These are phyloP conservation scores for Talaromyces pinophilus DNA, from an alignment of 2,329 filamentous ascomycete species.

Conservation along the genomic window DNA sequence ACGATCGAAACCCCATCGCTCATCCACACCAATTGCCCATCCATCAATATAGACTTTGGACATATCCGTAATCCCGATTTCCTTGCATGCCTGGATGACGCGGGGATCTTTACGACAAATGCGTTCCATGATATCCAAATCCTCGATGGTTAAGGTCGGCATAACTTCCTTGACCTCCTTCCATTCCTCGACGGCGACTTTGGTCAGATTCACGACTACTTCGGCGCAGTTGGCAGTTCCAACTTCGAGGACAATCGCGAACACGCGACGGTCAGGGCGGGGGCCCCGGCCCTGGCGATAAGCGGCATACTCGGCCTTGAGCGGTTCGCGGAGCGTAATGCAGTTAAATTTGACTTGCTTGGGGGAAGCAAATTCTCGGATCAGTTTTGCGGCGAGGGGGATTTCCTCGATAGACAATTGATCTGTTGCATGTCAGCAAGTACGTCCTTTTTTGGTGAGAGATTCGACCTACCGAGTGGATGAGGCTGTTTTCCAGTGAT, in stretches of 20 bases:
- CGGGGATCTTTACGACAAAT: constrained; percentile 35
- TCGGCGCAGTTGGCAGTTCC: constrained; percentile 32
- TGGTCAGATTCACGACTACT: constrained; percentile 33
- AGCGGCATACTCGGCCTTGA: constrained; percentile 39
- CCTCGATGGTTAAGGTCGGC: constrained; percentile 46
- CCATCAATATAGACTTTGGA: constrained; percentile 93
- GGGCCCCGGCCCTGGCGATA: constrained; percentile 36
- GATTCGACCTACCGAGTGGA: constrained; percentile 23
- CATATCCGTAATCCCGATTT: constrained; percentile 64
- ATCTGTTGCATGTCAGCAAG: constrained; percentile 21
- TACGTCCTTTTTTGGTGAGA: not conserved
- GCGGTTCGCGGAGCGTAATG: constrained; percentile 58
- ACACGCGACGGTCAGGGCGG: constrained; percentile 40
- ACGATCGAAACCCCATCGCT: constrained; percentile 55
- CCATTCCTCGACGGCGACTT: constrained; percentile 31
- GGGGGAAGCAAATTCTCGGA: constrained; percentile 33
- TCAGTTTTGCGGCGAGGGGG: constrained; percentile 30
- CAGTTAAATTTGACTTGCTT: constrained; percentile 40
- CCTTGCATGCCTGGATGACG: constrained; percentile 37
- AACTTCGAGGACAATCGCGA: constrained; percentile 52
- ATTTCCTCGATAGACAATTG: constrained; percentile 35
- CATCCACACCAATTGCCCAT: constrained; percentile 42
- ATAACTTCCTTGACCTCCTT: constrained; percentile 48
- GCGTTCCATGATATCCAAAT: constrained; percentile 39
- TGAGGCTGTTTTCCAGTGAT: constrained; percentile 21